Base-by-base conservation (phyloP, 805 yeast species). In the Metschnikowia drakensbergensis region DNA sequence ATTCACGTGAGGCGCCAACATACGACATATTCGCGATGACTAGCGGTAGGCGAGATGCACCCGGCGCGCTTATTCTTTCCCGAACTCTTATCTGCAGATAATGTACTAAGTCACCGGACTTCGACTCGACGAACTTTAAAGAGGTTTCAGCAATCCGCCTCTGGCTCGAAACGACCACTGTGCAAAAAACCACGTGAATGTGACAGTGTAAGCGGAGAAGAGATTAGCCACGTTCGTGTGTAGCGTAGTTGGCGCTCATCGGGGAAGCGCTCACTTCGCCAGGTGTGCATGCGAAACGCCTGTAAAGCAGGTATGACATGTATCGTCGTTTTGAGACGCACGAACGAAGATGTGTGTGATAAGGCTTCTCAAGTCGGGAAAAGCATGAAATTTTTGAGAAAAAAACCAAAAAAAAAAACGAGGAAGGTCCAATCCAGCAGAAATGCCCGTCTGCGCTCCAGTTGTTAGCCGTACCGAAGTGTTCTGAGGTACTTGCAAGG, bases 1-100 rank as follows among this genome's bases (percentile, higher is more conserved):
- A 4, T 23, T 17, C 42, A 39, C 42, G 34, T 39, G 34, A 30
- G 25, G 11, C 26, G 26, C n/a, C 29, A 17, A 36, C 43, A 27
- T 36, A 13, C 28, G 29, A 37, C 33, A 10, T 27, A 8, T 17
- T 43, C 36, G 38, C 45, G 27, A 35, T 25, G 41, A n/a, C 30
- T 29, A 26, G n/a, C 6, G 27, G 35, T 38, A 30, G 45, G 45
- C 30, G 46, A 45, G 46, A 9, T 45, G 48, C 44, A 25, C 33
- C 5, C 3, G n/a, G 27, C 33, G 33, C 46, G 33, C 43, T 36
- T 43, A 36, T 28, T 37, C 26, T 25, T 36, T 27, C 43, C 17
- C 36, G 11, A 6, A 10, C 23, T n/a, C n/a, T 4, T 25, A n/a
- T 31, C 22, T 25, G 29, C 43, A 31, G 41, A 37, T 28, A 37